Evolutionary conservation across 345 rosid species (phyloP).

Genomic region (Acer campestre): DNA sequence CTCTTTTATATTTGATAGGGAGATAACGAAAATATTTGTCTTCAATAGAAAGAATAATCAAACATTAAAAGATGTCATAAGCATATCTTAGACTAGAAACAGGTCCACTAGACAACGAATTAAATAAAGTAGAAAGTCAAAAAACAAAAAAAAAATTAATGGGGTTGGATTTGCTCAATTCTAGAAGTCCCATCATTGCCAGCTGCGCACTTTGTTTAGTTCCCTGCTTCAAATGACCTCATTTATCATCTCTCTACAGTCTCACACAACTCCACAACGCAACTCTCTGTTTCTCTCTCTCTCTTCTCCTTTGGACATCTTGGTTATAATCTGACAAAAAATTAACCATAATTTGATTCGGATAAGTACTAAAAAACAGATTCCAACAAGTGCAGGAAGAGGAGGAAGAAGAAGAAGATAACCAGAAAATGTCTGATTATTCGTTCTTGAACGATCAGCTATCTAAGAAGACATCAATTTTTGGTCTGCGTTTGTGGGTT

Average conservation of each 20-base stretch:
- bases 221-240: not conserved
- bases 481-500: constrained; percentile 77
- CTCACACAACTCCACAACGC: not conserved
- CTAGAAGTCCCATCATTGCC: constrained; percentile 24
- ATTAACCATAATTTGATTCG: not conserved
- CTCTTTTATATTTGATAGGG: not conserved
- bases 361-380: constrained; percentile 11
- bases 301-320: not conserved
- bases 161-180: constrained; percentile 6
- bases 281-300: not conserved
- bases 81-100: not conserved
- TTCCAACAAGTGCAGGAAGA: not conserved
- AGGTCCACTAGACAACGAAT: not conserved
- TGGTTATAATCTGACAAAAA: not conserved
- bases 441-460: constrained; percentile 70
- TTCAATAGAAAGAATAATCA: not conserved
- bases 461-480: constrained; percentile 63
- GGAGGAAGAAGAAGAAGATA: constrained; percentile 7
- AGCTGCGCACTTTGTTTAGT: constrained; percentile 12
- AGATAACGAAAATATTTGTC: not conserved
- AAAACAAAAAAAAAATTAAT: too few species aligned
- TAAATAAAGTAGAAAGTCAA: not conserved
- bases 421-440: constrained; percentile 56
- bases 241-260: not conserved
- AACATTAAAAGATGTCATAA: not conserved